These are phyloP conservation scores for Suhomyces emberorum DNA, from an alignment of 805 yeast genomes.

Conservation along the genomic window DNA sequence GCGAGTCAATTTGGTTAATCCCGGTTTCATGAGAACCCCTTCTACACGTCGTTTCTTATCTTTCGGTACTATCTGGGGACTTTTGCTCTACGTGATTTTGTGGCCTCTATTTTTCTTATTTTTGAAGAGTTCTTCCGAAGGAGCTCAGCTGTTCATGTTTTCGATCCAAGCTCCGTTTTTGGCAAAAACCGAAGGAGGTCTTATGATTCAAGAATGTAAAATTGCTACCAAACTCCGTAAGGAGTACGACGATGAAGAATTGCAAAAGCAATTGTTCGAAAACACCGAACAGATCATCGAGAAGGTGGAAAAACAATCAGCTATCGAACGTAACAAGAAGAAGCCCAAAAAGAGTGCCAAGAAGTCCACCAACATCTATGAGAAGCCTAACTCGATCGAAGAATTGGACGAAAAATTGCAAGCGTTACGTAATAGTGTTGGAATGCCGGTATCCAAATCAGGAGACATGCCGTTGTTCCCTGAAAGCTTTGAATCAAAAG, in stretches of 20 bases:
- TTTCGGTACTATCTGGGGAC: constrained; percentile 66
- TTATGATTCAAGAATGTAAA: constrained; percentile 70
- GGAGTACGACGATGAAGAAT: constrained; percentile 60
- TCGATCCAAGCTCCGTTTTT: constrained; percentile 72
- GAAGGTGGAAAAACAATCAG: constrained; percentile 66
- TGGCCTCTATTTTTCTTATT: constrained; percentile 85
- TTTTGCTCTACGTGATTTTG: constrained; percentile 57
- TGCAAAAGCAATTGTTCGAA: constrained; percentile 60
- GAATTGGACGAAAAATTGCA: constrained; percentile 36
- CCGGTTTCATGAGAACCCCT: constrained; percentile 89
- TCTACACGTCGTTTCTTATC: constrained; percentile 75
- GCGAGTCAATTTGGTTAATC: constrained; percentile 74
- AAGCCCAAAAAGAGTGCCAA: constrained; percentile 16
- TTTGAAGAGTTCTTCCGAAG: constrained; percentile 70
- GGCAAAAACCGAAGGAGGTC: constrained; percentile 58
- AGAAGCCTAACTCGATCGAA: constrained; percentile 33
- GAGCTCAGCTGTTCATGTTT: constrained; percentile 73
- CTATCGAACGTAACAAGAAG: constrained; percentile 55
- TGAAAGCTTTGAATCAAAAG: too few species aligned
- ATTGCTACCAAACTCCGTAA: constrained; percentile 50
- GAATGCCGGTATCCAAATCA: constrained; percentile 12
- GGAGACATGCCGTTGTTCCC: constrained; percentile 29
- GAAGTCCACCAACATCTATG: constrained; percentile 23
- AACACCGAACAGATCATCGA: constrained; percentile 58
- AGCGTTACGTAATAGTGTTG: constrained; percentile 22